Evolutionary conservation across 495 filamentous ascomycete genomes (phyloP).

Genomic region (Aspergillus cavernicola): DNA sequence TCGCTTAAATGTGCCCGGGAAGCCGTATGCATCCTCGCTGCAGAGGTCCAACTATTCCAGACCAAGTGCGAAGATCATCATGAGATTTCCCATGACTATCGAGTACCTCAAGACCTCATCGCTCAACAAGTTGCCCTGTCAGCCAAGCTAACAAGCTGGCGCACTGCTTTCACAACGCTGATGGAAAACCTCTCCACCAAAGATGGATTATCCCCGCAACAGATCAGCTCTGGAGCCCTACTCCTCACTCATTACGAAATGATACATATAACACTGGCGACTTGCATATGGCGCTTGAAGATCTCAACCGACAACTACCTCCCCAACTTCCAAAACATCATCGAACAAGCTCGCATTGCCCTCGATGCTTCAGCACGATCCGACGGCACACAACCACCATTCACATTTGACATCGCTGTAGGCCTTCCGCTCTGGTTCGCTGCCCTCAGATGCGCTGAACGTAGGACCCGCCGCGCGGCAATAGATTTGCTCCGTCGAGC

Average conservation of each 20-base stretch:
- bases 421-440: conserved; percentile 35
- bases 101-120: conserved; percentile 10
- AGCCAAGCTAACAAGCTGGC: conserved; percentile 20
- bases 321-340: conserved; percentile 26
- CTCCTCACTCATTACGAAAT: conserved; percentile 28
- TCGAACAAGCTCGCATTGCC: conserved; percentile 24
- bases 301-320: conserved; percentile 23
- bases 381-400: conserved; percentile 28
- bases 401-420: conserved; percentile 36
- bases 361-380: conserved; percentile 14
- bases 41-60: conserved; percentile 25
- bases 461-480: conserved; percentile 24
- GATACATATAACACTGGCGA: conserved; percentile 18
- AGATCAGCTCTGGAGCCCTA: conserved; percentile 19
- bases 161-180: conserved; percentile 21
- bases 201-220: conserved; percentile 8
- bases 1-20: conserved; percentile 33
- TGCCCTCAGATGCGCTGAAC: conserved; percentile 31
- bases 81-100: background rate
- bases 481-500: conserved; percentile 24
- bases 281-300: conserved; percentile 13
- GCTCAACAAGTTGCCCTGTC: conserved; percentile 10
- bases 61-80: conserved; percentile 14
- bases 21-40: conserved; percentile 23
- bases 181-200: conserved; percentile 11